phyloP scores from a whole-genome alignment of 345 rosid genomes.

The Noccaea bulbosa region DNA sequence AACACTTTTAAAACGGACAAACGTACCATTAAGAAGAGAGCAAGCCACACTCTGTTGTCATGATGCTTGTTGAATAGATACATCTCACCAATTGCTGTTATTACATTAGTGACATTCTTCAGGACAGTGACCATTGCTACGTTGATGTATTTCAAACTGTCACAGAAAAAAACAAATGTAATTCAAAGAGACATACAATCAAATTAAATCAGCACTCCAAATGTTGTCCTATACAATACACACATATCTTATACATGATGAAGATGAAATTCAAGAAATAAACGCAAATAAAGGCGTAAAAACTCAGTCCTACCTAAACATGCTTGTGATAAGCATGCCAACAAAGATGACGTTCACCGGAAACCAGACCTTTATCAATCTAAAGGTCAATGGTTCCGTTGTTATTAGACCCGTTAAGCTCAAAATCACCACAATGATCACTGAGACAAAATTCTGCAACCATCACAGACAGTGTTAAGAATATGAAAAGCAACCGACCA shows the following conservation, averaged over 20 bases:
- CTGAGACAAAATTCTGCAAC: slow-evolving; percentile 93
- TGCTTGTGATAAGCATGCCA: slow-evolving; percentile 97
- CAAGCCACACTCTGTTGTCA: slow-evolving; percentile 93
- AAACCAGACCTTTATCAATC: slow-evolving; percentile 88
- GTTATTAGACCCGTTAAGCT: slow-evolving; percentile 72
- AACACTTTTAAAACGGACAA: slow-evolving; percentile 17
- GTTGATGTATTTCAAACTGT: slow-evolving; percentile 94
- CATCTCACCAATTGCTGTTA: slow-evolving; percentile 98
- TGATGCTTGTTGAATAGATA: slow-evolving; percentile 89
- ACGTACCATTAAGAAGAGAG: slow-evolving; percentile 93
- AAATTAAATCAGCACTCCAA: not conserved
- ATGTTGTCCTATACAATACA: not conserved
- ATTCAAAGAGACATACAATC: not conserved
- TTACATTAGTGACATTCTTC: slow-evolving; percentile 97
- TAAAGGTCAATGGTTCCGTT: slow-evolving; percentile 85
- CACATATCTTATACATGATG: not conserved
- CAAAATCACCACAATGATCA: slow-evolving; percentile 71
- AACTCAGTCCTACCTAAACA: slow-evolving; percentile 79
- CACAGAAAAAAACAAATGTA: slow-evolving; percentile 32
- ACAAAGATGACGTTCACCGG: slow-evolving; percentile 96
- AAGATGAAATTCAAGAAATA: not conserved
- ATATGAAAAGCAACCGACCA: not conserved
- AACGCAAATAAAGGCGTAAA: not conserved
- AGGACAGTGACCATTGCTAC: slow-evolving; percentile 99
- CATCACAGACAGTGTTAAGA: slow-evolving; percentile 26